Conservation (phyloP, 805 yeast species). For the Candida ovalis region DNA sequence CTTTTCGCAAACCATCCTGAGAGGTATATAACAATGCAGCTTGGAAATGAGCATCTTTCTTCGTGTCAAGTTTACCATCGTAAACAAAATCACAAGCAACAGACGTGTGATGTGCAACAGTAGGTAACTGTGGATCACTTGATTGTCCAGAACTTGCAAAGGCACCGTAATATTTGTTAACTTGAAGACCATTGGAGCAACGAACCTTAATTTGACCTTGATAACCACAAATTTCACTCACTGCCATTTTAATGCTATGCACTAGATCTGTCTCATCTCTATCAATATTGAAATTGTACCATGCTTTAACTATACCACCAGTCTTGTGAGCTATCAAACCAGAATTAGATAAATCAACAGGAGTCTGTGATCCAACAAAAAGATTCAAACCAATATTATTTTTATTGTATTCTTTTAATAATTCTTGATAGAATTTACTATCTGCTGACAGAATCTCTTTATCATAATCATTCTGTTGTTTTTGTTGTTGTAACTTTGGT, state of each 20-base stretch:
- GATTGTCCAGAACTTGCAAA: conserved; percentile 37
- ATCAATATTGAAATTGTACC: conserved; percentile 61
- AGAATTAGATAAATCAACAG: conserved; percentile 70
- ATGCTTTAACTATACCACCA: conserved; percentile 66
- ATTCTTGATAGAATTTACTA: conserved; percentile 54
- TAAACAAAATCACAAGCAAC: conserved; percentile 69
- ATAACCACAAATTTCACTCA: conserved; percentile 57
- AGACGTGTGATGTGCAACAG: conserved; percentile 57
- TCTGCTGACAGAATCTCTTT: conserved; percentile 54
- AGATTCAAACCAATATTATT: conserved; percentile 73
- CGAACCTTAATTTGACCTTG: conserved; percentile 83
- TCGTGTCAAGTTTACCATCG: conserved; percentile 69
- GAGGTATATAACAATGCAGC: conserved; percentile 86
- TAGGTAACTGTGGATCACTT: conserved; percentile 68
- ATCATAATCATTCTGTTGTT: conserved; percentile 37
- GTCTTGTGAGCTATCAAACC: conserved; percentile 60
- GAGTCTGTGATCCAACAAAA: conserved; percentile 58
- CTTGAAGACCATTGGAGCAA: conserved; percentile 83
- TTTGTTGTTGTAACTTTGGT: conserved; percentile 35
- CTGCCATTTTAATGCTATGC: conserved; percentile 53
- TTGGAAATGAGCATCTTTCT: conserved; percentile 84
- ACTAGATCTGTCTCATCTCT: conserved; percentile 65
- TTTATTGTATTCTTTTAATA: conserved; percentile 53
- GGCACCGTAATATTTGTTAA: conserved; percentile 68
- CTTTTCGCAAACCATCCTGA: conserved; percentile 68